Percentiles rank a stretch among this genome's conserved stretches.
Evolutionary conservation across 495 filamentous ascomycete species (phyloP).

Genomic region (Penicillium canariense): DNA sequence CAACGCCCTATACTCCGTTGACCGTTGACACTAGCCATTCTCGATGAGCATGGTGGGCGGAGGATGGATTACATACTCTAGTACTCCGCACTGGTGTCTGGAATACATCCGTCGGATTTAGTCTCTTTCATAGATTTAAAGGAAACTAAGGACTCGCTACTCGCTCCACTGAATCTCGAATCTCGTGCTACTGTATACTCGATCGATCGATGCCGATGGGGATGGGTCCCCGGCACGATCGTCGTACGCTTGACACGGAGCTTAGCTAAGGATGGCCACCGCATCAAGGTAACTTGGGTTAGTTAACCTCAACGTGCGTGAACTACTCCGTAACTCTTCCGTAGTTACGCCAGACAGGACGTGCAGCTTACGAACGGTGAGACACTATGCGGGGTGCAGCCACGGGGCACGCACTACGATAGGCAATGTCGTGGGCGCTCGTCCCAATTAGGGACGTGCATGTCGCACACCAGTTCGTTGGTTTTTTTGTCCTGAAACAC

Average conservation of each 20-base stretch:
- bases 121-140: too few species aligned
- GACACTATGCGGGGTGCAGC: neutral
- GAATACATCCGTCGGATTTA: too few species aligned
- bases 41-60: too few species aligned
- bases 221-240: slow-evolving; percentile 3
- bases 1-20: neutral
- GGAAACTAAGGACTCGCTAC: too few species aligned
- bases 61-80: too few species aligned
- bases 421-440: neutral
- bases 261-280: neutral
- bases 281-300: neutral
- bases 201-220: slow-evolving; percentile 28
- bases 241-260: slow-evolving; percentile 1
- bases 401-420: neutral
- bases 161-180: slow-evolving; percentile 10
- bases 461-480: neutral
- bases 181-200: neutral
- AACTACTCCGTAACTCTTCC: too few species aligned
- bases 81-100: too few species aligned
- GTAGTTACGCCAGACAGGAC: too few species aligned
- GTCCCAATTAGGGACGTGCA: neutral
- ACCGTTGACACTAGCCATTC: neutral
- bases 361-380: neutral
- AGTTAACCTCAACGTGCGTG: too few species aligned
- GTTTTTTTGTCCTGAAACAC: neutral